These are phyloP conservation scores for Bruguiera hainesii DNA, from an alignment of 441 rosid genomes.

Conservation along the genomic window DNA sequence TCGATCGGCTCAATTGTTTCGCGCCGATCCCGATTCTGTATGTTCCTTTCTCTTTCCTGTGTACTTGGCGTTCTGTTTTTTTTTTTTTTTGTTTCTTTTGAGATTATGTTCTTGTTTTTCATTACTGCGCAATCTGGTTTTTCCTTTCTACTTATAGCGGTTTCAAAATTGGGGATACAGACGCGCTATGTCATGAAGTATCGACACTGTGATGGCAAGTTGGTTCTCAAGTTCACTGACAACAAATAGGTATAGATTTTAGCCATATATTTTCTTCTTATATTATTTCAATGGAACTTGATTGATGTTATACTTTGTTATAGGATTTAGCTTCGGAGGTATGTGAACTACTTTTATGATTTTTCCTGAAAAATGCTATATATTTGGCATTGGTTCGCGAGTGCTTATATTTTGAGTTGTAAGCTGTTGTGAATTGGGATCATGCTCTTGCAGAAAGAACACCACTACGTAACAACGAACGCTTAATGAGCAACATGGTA, in stretches of 20 bases:
- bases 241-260: constrained; percentile 65
- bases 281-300: neutral
- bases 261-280: neutral
- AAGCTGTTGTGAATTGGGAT: neutral
- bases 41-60: constrained; percentile 20
- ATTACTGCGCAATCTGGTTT: neutral
- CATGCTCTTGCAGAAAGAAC: too few relatives aligned
- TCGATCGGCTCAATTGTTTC: constrained; percentile 52
- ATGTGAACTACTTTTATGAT: too few relatives aligned
- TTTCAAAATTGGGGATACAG: constrained; percentile 34
- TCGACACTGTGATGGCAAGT: constrained; percentile 83
- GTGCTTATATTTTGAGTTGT: too few relatives aligned
- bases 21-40: constrained; percentile 89
- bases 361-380: too few relatives aligned
- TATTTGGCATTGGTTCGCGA: neutral
- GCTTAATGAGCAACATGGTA: too few relatives aligned
- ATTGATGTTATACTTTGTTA: neutral
- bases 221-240: constrained; percentile 97
- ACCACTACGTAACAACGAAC: too few relatives aligned
- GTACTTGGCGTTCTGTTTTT: constrained; percentile 18
- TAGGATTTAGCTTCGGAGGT: neutral
- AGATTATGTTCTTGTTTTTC: too few relatives aligned
- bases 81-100: too few relatives aligned
- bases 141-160: neutral
- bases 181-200: constrained; percentile 89